Evolutionary conservation across 768 basidiomycete species (phyloP).

Genomic region (Pleurotus giganteus): DNA sequence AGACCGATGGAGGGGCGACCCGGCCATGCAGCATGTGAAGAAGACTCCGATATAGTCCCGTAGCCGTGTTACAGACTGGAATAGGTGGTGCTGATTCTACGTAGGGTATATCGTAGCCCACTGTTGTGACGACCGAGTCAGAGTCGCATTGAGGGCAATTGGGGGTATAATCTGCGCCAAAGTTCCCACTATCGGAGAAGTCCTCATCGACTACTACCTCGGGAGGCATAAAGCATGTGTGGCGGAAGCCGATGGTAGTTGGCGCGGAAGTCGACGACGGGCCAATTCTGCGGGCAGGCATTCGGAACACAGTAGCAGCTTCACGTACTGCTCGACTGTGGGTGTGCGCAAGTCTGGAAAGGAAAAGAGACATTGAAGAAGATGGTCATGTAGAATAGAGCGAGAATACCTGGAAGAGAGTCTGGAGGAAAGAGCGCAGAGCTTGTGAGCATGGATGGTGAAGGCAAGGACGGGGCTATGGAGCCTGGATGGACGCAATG

Average conservation of each 20-base stretch:
- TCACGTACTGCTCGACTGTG: too few relatives aligned
- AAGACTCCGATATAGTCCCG: slow-evolving; percentile 40
- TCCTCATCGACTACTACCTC: not conserved
- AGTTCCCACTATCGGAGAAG: not conserved
- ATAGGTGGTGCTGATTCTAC: not conserved
- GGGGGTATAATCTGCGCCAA: not conserved
- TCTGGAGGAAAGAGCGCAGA: not conserved
- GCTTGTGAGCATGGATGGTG: not conserved
- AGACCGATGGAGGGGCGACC: slow-evolving; percentile 26
- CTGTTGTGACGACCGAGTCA: not conserved
- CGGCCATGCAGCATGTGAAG: slow-evolving; percentile 32
- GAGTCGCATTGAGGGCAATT: not conserved
- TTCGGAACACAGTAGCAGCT: too few relatives aligned
- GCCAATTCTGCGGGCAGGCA: not conserved
- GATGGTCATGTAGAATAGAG: too few relatives aligned
- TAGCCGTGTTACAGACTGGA: not conserved
- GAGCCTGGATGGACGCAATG: slow-evolving; percentile 4
- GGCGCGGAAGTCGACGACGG: not conserved
- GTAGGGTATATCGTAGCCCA: not conserved
- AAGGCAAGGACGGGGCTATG: not conserved
- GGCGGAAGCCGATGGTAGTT: not conserved
- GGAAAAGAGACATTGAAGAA: too few relatives aligned
- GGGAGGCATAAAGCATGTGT: not conserved
- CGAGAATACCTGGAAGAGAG: too few relatives aligned
- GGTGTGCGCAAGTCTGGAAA: too few relatives aligned